A percentile compares a stretch with the other conserved stretches of the same genome.
These are phyloP conservation scores for Chernovozyma sophiae-reginae DNA, from an alignment of 1,139 yeast genomes.

Conservation along the genomic window DNA sequence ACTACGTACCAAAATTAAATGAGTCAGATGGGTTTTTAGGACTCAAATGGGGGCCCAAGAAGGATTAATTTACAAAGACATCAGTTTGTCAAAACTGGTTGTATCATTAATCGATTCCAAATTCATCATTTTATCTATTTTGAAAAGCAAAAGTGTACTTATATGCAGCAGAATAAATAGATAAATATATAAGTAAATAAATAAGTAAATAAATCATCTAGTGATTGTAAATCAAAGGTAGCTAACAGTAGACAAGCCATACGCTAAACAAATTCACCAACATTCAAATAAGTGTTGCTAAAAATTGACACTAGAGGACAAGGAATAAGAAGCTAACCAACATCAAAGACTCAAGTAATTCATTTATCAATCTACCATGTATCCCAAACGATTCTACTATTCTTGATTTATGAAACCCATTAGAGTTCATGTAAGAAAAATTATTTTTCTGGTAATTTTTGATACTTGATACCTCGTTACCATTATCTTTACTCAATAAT, in stretches of 20 bases:
- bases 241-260: too few species aligned
- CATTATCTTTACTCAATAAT: not conserved
- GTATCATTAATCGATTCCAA: not conserved
- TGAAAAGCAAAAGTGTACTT: not conserved
- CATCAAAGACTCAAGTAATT: not conserved
- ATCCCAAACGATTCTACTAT: not conserved
- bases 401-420: too few species aligned
- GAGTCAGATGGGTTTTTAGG: slow-evolving; percentile 64
- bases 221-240: too few species aligned
- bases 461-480: too few species aligned
- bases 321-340: not conserved
- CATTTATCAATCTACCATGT: not conserved
- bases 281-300: too few species aligned
- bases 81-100: not conserved
- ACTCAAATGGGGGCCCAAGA: slow-evolving; percentile 80
- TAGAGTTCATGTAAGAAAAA: too few species aligned
- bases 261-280: too few species aligned
- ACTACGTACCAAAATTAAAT: slow-evolving; percentile 28
- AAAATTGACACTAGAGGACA: not conserved
- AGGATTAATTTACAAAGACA: slow-evolving; percentile 40
- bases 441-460: too few species aligned
- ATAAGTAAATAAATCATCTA: too few species aligned
- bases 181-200: too few species aligned
- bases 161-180: too few species aligned
- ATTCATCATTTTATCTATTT: not conserved